These are phyloP conservation scores for Eucalyptus globulus DNA, from an alignment of 345 rosid species.

Conservation along the genomic window DNA sequence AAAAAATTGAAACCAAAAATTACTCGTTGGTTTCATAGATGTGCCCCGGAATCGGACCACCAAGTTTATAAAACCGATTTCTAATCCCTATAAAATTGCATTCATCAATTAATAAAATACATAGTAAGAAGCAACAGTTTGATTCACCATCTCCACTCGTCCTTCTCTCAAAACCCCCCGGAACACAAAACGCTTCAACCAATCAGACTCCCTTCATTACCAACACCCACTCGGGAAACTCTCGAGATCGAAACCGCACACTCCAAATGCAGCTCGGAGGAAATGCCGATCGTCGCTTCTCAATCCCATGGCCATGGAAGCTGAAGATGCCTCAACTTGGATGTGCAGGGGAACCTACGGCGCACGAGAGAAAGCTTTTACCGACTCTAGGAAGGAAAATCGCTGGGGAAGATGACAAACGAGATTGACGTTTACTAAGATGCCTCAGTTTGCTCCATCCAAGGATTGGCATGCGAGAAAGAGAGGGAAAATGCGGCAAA, in stretches of 20 bases:
- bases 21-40: no score
- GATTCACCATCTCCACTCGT: background rate
- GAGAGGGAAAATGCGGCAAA: background rate
- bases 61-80: rapidly evolving
- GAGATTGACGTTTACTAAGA: background rate
- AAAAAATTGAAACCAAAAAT: no score
- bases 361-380: background rate
- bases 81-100: background rate
- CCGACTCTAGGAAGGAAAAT: background rate
- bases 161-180: background rate
- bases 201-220: background rate
- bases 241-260: background rate
- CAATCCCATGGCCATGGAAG: background rate
- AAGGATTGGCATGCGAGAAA: background rate
- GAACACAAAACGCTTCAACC: background rate
- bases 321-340: background rate
- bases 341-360: background rate
- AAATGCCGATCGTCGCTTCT: background rate
- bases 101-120: background rate
- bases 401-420: background rate
- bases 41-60: rapidly evolving
- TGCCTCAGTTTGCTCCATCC: background rate
- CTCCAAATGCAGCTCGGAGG: background rate
- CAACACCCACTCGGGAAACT: background rate
- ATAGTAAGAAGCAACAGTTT: background rate